These are phyloP conservation scores for Yamadazyma paraphyllophila DNA, from an alignment of 805 yeast species.

Conservation along the genomic window DNA sequence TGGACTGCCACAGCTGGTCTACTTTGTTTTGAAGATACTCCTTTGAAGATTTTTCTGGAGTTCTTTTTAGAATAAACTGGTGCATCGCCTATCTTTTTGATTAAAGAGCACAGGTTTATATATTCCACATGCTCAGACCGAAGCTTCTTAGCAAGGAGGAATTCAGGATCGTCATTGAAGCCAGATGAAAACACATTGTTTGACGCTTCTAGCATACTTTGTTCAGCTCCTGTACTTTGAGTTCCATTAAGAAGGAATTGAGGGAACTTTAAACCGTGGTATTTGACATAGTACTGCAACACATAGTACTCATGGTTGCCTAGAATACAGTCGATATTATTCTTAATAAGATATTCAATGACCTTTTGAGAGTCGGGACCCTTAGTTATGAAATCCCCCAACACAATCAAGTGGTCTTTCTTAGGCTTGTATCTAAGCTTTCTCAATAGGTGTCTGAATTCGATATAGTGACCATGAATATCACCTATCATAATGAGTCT, in stretches of 20 bases:
- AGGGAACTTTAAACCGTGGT: constrained; percentile 48
- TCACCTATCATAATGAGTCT: constrained; percentile 79
- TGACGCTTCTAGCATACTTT: too few relatives aligned
- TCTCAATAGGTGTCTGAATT: constrained; percentile 51
- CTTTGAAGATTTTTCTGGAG: constrained; percentile 24
- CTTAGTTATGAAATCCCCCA: constrained; percentile 85
- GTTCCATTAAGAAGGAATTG: constrained; percentile 18
- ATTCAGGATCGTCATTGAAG: constrained; percentile 38
- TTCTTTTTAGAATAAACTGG: constrained; percentile 38
- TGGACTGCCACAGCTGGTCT: constrained; percentile 63
- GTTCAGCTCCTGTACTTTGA: constrained; percentile 1
- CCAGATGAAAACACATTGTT: constrained; percentile 5
- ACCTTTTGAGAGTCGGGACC: constrained; percentile 76
- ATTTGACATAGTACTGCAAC: constrained; percentile 60
- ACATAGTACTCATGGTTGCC: constrained; percentile 88
- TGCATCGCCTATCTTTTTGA: constrained; percentile 59
- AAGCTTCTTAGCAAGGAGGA: constrained; percentile 49
- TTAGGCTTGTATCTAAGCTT: constrained; percentile 46
- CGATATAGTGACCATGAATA: constrained; percentile 74
- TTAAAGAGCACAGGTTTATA: constrained; percentile 61
- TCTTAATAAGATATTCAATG: constrained; percentile 57
- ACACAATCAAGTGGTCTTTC: constrained; percentile 59
- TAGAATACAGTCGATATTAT: constrained; percentile 67
- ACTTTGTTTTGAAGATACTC: constrained; percentile 5
- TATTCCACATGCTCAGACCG: constrained; percentile 60